Percentiles rank a stretch among this genome's conserved stretches.
Conservation (phyloP, 2,329 filamentous ascomycete species). For the Fusarium scirpi region DNA sequence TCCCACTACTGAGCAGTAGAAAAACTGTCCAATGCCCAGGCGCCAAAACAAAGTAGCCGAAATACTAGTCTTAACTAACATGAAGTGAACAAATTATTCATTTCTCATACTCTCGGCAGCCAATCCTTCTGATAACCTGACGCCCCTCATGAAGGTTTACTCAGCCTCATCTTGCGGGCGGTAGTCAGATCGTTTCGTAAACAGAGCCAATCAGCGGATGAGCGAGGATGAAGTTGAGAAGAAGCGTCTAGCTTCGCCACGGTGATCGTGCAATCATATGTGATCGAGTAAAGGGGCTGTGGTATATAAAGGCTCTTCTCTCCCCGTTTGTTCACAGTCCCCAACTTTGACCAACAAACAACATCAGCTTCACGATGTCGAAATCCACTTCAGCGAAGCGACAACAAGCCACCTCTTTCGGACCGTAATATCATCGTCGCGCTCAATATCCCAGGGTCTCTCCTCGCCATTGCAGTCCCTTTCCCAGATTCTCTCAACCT, state of each 20-base stretch:
- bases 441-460: slow-evolving; percentile 70
- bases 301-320: slow-evolving; percentile 23
- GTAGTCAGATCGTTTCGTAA: slow-evolving; percentile 1
- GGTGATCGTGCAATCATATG: not conserved
- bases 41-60: not conserved
- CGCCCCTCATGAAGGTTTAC: slow-evolving; percentile 9
- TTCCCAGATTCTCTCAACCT: slow-evolving; percentile 75
- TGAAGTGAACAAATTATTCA: not conserved
- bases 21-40: not conserved
- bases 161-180: slow-evolving; percentile 33
- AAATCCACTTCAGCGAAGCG: slow-evolving; percentile 60
- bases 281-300: not conserved
- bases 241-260: slow-evolving; percentile 29
- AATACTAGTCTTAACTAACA: not conserved
- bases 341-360: not conserved
- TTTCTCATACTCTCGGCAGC: not conserved
- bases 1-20: not conserved
- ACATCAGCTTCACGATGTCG: slow-evolving; percentile 27
- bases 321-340: not conserved
- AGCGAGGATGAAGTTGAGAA: not conserved
- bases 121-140: not conserved
- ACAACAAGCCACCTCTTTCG: slow-evolving; percentile 79
- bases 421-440: slow-evolving; percentile 72
- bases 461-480: slow-evolving; percentile 73
- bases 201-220: slow-evolving; percentile 24